These are phyloP conservation scores for Epicoccum nigrum DNA, from an alignment of 2,329 filamentous ascomycete genomes.

Conservation along the genomic window DNA sequence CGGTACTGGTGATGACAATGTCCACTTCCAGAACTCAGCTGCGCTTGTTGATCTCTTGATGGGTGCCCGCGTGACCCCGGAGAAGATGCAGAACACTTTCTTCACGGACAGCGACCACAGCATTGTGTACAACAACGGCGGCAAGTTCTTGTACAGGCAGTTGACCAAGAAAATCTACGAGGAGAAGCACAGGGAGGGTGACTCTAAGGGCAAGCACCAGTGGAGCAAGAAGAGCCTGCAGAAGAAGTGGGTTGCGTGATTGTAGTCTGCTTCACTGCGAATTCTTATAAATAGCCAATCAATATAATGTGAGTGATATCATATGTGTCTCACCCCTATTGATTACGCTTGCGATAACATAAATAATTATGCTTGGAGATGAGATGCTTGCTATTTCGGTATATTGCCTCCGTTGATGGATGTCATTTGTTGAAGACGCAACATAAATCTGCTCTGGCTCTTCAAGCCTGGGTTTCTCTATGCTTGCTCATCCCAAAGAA, in stretches of 20 bases:
- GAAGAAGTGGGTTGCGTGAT: constrained; percentile 22
- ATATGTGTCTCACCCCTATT: too few relatives aligned
- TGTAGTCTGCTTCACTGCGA: background rate
- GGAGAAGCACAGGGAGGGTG: constrained; percentile 61
- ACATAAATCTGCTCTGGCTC: too few relatives aligned
- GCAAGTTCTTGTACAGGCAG: constrained; percentile 66
- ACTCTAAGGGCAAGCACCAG: constrained; percentile 50
- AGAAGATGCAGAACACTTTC: constrained; percentile 67
- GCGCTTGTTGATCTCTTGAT: constrained; percentile 68
- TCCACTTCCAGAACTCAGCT: constrained; percentile 72
- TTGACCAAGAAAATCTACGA: constrained; percentile 65
- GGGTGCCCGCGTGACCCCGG: constrained; percentile 62
- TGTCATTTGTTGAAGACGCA: too few relatives aligned
- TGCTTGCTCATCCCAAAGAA: too few relatives aligned
- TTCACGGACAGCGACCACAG: constrained; percentile 71
- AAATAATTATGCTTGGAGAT: too few relatives aligned
- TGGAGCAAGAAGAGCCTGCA: constrained; percentile 51
- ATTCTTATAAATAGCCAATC: background rate
- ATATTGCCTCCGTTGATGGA: too few relatives aligned
- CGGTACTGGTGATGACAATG: constrained; percentile 73
- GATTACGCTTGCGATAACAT: too few relatives aligned
- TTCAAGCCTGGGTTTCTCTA: too few relatives aligned
- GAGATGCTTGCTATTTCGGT: too few relatives aligned
- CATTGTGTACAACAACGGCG: constrained; percentile 64
- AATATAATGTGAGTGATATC: background rate